phyloP scores from a whole-genome alignment of 768 basidiomycete species.

The Galerina marginata region DNA sequence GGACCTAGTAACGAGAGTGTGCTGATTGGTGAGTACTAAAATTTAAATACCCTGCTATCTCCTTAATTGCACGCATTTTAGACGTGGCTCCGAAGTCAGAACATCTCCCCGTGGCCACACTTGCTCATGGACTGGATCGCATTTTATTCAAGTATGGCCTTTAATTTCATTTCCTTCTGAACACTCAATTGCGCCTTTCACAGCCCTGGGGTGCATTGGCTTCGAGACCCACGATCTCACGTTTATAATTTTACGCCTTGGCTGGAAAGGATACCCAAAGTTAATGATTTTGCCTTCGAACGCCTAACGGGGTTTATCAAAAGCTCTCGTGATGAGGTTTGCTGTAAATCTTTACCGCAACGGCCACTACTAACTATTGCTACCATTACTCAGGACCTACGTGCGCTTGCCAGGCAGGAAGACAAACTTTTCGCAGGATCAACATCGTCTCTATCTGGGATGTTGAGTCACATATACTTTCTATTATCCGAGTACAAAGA shows the following conservation, averaged over 20 bases:
- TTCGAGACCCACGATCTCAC: conserved; percentile 83
- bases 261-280: conserved; percentile 74
- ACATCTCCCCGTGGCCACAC: conserved; percentile 18
- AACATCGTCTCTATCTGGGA: conserved; percentile 86
- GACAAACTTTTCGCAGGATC: conserved; percentile 77
- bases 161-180: background rate
- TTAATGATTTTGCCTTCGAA: conserved; percentile 86
- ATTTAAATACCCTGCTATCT: too few relatives aligned
- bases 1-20: background rate
- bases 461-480: conserved; percentile 89
- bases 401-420: conserved; percentile 61
- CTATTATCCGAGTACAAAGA: conserved; percentile 75
- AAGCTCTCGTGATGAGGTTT: conserved; percentile 77
- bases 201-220: conserved; percentile 89
- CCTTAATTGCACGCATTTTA: background rate
- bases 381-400: conserved; percentile 59
- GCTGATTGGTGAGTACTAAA: background rate
- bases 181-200: background rate
- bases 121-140: conserved; percentile 64
- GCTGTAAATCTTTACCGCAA: background rate
- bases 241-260: conserved; percentile 85
- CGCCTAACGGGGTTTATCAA: conserved; percentile 73
- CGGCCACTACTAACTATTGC: background rate
- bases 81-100: conserved; percentile 4
- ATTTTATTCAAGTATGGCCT: conserved; percentile 54